Base-by-base conservation (phyloP, 305 asterid species). In the Plantago coronopus region DNA sequence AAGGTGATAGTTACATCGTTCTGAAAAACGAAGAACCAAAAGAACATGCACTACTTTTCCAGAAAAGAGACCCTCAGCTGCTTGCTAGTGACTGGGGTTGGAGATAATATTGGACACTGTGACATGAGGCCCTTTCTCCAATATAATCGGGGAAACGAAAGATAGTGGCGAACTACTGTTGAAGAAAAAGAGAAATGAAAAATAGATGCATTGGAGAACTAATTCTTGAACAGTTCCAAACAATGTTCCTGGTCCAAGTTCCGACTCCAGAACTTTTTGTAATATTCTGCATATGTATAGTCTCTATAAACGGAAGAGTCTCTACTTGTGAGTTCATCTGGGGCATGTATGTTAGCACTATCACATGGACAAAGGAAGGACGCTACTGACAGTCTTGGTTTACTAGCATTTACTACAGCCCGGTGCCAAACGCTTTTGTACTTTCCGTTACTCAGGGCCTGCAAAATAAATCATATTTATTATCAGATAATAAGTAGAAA, bases 381-480 rank as follows among this genome's bases (percentile, higher is more conserved):
- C 25, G 95, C 94, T 48, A 89, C 71, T 0, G 95, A 86, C 27
- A 88, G 54, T 27, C 95, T 70, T 15, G 83, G 64, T 17, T 50
- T 78, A 47, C 76, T 72, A 0, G 80, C 69, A 61, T 88, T 88
- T 15, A 86, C 95, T 4, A 83, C 63, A 2, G 88, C 96, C 18
- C 96, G 71, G 48, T 89, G 96, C 89, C 89, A 82, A 40, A 83
- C 91, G 3, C 94, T 89, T 45, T 70, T 86, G 64, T 82, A 89
- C 63, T 51, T 79, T 6, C 94, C 95, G 20, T 89, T 89, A 48
- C 89, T 84, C 38, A 86, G 46, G 3, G 95, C 95, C 90, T 82
- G 59, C 64, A 61, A 0, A 66, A 43, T n/a, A 59, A 49, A 45
- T 57, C 54, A 14, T 15, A 44, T 0, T 6, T 7, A 12, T 16